Base-by-base conservation (phyloP, 768 basidiomycete species). In the Symmetrospora coprosmae region DNA sequence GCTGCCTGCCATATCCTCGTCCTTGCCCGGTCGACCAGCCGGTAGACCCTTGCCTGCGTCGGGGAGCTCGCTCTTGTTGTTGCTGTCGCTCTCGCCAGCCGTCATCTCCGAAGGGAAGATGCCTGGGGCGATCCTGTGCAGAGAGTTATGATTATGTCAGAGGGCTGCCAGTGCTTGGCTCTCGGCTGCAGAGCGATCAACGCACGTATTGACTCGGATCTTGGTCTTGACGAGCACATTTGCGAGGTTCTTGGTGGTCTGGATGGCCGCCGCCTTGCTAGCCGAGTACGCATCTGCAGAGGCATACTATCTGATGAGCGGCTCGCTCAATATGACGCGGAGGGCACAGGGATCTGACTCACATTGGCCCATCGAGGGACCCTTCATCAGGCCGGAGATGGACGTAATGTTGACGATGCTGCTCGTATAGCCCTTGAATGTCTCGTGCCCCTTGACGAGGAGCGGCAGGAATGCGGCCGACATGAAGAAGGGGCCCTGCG, bases 31-130 rank as follows among this genome's bases (percentile, higher is more conserved):
- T 7, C 50, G 50, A 51, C 50, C 50, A 37, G 50, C 50, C 21
- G 50, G 50, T 11, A 51, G 50, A 19, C 50, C 50, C 35, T 51
- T 51, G 25, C 50, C 50, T 14, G 50, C 73, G 9, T 70, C 67
- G n/a, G 69, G 68, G 49, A 75, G 71, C 11, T 64, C 50, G 2
- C 71, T 73, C 66, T 72, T 74, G 64, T 75, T 72, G 35, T 55
- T 50, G 33, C 70, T 72, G 47, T 72, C 69, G 0, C 71, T 73
- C 28, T 58, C 63, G 13, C 49, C 47, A 9, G 66, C 35, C 16
- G 30, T 68, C 68, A 50, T 73, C 69, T 19, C 62, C 13, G 37
- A 39, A 13, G 53, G 37, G 21, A 41, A 51, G 28, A 28, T 38
- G 17, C 16, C 14, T 11, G 25, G 35, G 16, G 37, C 35, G 40